These are phyloP conservation scores for Chaetothyriales sp. DNA, from an alignment of 2,329 filamentous ascomycete species.

Conservation along the genomic window DNA sequence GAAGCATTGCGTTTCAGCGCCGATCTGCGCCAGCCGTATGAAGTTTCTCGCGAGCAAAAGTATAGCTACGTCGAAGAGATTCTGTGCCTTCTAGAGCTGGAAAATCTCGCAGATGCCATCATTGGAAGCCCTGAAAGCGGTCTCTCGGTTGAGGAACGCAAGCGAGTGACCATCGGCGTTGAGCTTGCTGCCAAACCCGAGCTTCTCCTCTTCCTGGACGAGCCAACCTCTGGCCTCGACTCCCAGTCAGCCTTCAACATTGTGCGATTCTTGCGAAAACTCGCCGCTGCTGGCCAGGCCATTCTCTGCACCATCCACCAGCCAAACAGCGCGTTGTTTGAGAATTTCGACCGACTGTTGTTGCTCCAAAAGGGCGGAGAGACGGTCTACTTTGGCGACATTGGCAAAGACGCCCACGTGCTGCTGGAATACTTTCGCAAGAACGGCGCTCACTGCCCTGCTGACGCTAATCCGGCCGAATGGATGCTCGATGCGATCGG, in stretches of 20 bases:
- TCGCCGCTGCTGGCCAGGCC: slow-evolving; percentile 50
- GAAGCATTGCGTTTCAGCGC: slow-evolving; percentile 57
- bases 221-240: slow-evolving; percentile 57
- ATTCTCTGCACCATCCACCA: slow-evolving; percentile 64
- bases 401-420: slow-evolving; percentile 54
- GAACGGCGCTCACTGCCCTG: slow-evolving; percentile 40
- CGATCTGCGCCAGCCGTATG: slow-evolving; percentile 44
- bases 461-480: slow-evolving; percentile 39
- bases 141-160: slow-evolving; percentile 55
- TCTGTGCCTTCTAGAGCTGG: slow-evolving; percentile 49
- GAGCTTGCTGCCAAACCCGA: slow-evolving; percentile 56
- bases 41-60: slow-evolving; percentile 44
- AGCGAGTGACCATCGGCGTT: slow-evolving; percentile 58
- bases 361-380: slow-evolving; percentile 54
- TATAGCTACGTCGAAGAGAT: slow-evolving; percentile 52
- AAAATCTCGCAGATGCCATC: slow-evolving; percentile 52
- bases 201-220: slow-evolving; percentile 56
- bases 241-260: slow-evolving; percentile 55
- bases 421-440: slow-evolving; percentile 47
- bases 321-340: slow-evolving; percentile 51
- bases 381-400: slow-evolving; percentile 58
- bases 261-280: slow-evolving; percentile 52
- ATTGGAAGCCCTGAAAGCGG: slow-evolving; percentile 49
- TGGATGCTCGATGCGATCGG: slow-evolving; percentile 47
- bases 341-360: slow-evolving; percentile 62